These are phyloP conservation scores for Brettanomyces bruxellensis DNA, from an alignment of 805 yeast species.

Conservation along the genomic window DNA sequence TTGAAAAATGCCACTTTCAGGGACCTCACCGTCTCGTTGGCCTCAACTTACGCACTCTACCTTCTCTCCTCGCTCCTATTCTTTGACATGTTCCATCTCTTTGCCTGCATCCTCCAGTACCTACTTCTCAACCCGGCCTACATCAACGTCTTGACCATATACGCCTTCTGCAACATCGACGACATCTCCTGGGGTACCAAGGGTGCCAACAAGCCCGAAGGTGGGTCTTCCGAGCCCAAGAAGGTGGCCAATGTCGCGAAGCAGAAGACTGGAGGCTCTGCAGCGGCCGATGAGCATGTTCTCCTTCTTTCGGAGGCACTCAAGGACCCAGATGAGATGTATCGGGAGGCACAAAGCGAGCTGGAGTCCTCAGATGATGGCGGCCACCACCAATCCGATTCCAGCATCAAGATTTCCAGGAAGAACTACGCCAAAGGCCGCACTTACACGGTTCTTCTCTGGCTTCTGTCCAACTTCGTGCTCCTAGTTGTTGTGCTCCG, in stretches of 20 bases:
- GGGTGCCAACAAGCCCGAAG: slow-evolving; percentile 56
- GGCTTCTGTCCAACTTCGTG: slow-evolving; percentile 80
- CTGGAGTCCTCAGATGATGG: slow-evolving; percentile 31
- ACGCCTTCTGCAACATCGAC: slow-evolving; percentile 90
- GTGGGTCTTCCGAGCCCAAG: slow-evolving; percentile 34
- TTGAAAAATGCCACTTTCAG: slow-evolving; percentile 64
- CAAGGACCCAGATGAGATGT: slow-evolving; percentile 23
- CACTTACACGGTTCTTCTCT: slow-evolving; percentile 75
- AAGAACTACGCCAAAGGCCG: slow-evolving; percentile 87
- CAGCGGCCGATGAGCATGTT: slow-evolving; percentile 12
- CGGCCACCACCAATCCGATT: slow-evolving; percentile 29
- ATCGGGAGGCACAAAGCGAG: slow-evolving; percentile 16
- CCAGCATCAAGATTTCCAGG: slow-evolving; percentile 16
- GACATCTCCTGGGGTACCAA: slow-evolving; percentile 98
- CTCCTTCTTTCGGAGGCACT: slow-evolving; percentile 21
- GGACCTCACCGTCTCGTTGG: slow-evolving; percentile 73
- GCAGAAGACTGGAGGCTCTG: slow-evolving; percentile 1
- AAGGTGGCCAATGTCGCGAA: slow-evolving; percentile 39
- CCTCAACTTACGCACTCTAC: slow-evolving; percentile 76
- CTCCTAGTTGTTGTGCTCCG: slow-evolving; percentile 73
- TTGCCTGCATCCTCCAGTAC: slow-evolving; percentile 79
- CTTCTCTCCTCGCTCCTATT: slow-evolving; percentile 67
- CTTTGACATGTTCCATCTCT: slow-evolving; percentile 84
- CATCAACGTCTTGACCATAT: slow-evolving; percentile 81
- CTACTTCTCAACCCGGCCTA: slow-evolving; percentile 78